Conservation (phyloP, 208 protist genomes). For the Naegleria gruberi region DNA sequence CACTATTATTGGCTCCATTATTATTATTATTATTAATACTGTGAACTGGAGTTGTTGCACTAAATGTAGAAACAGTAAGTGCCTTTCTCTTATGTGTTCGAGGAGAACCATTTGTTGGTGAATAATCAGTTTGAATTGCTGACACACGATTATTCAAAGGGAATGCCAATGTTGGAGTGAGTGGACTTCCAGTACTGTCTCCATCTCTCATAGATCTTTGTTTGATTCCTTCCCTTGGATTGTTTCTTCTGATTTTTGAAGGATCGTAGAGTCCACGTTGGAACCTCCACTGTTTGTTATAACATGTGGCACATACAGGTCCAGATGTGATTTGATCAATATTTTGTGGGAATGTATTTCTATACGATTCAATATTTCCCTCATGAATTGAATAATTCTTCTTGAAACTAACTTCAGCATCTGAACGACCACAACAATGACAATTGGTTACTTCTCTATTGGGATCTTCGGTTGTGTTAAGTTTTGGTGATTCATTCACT, state of each 20-base stretch:
- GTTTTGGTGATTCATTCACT: too few relatives aligned
- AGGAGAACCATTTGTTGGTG: neutral
- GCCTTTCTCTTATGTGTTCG: neutral
- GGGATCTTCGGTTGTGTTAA: neutral
- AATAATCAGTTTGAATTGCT: neutral
- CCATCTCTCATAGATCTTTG: neutral
- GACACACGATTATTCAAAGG: neutral
- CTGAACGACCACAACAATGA: neutral
- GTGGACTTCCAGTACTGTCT: too few relatives aligned
- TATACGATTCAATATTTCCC: neutral
- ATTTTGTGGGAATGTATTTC: neutral
- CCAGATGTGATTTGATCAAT: neutral
- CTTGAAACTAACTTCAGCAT: neutral
- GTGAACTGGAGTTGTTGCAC: neutral
- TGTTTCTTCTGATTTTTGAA: neutral
- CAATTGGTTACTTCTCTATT: neutral
- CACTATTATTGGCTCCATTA: too few relatives aligned
- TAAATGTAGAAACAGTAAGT: neutral
- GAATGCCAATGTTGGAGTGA: neutral
- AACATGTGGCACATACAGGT: neutral
- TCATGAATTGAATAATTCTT: constrained; percentile 1
- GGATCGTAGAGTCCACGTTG: neutral
- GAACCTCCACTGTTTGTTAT: neutral
- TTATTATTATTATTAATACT: neutral
- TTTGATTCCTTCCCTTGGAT: neutral